Percentiles rank a stretch among this genome's conserved stretches.
These are phyloP conservation scores for Stenogyne calaminthoides DNA, from an alignment of 305 asterid genomes.

Conservation along the genomic window DNA sequence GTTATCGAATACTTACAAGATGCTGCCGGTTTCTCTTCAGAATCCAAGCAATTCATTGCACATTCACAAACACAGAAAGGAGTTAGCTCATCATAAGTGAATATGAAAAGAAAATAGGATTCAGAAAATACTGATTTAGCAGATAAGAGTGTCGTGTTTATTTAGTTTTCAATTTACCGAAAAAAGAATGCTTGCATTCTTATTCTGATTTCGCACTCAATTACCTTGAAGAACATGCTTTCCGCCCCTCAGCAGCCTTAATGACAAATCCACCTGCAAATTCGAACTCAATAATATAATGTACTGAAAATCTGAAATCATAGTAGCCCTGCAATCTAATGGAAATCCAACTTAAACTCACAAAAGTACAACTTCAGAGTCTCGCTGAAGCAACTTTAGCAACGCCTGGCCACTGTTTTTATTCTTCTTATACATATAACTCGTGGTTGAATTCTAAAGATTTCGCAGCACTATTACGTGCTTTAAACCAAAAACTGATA, in stretches of 20 bases:
- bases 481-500: no score
- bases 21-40: conserved; percentile 73
- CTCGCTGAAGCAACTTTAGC: not conserved
- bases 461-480: not conserved
- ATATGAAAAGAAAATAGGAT: not conserved
- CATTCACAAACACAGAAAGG: conserved; percentile 36
- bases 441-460: not conserved
- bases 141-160: not conserved
- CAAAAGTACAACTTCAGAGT: not conserved
- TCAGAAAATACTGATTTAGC: not conserved
- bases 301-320: not conserved
- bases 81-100: conserved; percentile 28
- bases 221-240: conserved; percentile 76
- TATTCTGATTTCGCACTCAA: not conserved
- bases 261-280: conserved; percentile 61
- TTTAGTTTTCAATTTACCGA: not conserved
- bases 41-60: conserved; percentile 37
- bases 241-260: conserved; percentile 60
- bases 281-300: not conserved
- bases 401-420: not conserved
- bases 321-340: not conserved
- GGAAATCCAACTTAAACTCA: not conserved
- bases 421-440: not conserved
- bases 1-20: conserved; percentile 48
- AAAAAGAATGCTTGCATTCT: not conserved